phyloP scores from a whole-genome alignment of 257 asterid species.

The Solanum dulcamara region DNA sequence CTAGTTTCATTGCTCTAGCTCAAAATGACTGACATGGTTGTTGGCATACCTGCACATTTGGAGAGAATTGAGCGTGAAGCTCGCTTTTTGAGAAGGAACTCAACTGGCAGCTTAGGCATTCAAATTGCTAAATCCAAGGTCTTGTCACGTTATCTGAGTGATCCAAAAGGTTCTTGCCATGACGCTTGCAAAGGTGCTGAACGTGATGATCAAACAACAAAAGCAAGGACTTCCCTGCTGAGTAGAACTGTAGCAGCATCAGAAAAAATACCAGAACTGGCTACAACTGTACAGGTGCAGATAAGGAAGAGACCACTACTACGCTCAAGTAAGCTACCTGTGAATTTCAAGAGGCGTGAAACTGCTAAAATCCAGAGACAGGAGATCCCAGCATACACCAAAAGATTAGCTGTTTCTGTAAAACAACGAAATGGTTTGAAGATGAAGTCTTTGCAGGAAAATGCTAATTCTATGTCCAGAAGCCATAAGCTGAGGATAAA shows the following conservation, averaged over 20 bases:
- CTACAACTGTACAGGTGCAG: not conserved
- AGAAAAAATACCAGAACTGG: not conserved
- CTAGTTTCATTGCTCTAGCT: not conserved
- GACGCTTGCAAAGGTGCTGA: not conserved
- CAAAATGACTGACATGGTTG: not conserved
- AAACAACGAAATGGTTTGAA: not conserved
- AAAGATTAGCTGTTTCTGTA: not conserved
- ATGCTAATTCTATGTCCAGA: not conserved
- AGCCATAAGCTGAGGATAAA: not conserved
- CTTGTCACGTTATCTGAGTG: conserved; percentile 21
- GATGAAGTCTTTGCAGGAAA: not conserved
- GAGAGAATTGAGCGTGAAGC: conserved; percentile 9
- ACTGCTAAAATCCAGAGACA: not conserved
- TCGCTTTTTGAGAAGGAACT: conserved; percentile 13
- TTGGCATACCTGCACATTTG: conserved; percentile 1
- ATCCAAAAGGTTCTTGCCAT: conserved; percentile 3
- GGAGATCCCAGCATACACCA: not conserved
- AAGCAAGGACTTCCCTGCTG: not conserved
- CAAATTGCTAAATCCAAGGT: conserved; percentile 9
- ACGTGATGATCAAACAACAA: not conserved
- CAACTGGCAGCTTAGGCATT: conserved; percentile 12
- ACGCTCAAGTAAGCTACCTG: not conserved
- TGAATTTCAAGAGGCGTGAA: not conserved
- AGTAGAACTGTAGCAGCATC: not conserved
- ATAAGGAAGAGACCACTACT: not conserved